Evolutionary conservation across 2,329 filamentous ascomycete species (phyloP), one percentile per base, ranked within the genome.

Genomic region (Aureobasidium namibiae): DNA sequence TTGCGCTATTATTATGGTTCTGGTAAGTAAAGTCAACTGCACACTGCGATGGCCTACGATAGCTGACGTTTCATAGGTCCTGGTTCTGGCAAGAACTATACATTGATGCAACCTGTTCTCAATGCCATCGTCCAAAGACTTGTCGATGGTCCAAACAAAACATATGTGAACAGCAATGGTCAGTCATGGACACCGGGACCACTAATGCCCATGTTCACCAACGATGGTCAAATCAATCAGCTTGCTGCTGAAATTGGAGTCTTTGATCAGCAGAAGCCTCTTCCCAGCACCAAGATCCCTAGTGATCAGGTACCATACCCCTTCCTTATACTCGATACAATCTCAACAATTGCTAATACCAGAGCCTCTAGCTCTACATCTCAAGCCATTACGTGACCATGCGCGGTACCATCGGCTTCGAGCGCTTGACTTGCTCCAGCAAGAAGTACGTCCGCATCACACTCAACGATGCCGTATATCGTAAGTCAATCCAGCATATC

Each of bases 161-260:
- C 72, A 1, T 83, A 82, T 38, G 76, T 69, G 1, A 73, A 71
- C 13, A 70, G 71, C 4, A 76, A 80, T 26, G 78, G 79, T 5
- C 72, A 71, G 4, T 67, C 66, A 0, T 84, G 81, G 62, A 66
- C 69, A 3, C 67, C 86, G 0, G 83, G 83, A 6, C 80, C 78
- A 41, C 73, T 88, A 21, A 75, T 87, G 11, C 79, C 83, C 52
- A 77, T 77, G 0, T 88, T 88, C 67, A 73, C 84, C 38, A 86
- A 88, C 61, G 85, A 88, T 64, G 84, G 84, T 3, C 85, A 88
- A 65, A 76, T 87, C 41, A 83, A 79, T 50, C 80, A 88, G 69
- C 73, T 87, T 7, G 78, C 81, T 0, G 78, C 82, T 1, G 78
- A 79, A 6, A 78, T 80, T 16, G 85, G 85, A 1, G 77, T 87